phyloP scores from a whole-genome alignment of 805 yeast genomes.

The Nakazawaea ernobii region DNA sequence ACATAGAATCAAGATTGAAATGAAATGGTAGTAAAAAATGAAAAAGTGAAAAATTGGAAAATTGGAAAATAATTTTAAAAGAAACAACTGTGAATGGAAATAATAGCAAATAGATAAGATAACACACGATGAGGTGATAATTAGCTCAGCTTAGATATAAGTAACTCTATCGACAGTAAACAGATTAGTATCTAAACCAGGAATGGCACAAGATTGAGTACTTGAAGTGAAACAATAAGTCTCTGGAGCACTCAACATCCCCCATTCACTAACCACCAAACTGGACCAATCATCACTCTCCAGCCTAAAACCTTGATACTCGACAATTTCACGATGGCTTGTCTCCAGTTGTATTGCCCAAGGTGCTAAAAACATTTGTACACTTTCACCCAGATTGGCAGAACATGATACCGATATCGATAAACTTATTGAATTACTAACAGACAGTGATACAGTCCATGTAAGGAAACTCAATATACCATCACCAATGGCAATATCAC shows the following conservation, averaged over 20 bases:
- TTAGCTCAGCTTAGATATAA: not conserved
- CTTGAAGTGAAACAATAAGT: conserved; percentile 5
- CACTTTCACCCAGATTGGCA: conserved; percentile 9
- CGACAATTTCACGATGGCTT: not conserved
- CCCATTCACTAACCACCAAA: conserved; percentile 6
- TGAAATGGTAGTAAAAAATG: too few species aligned
- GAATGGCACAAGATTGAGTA: conserved; percentile 1
- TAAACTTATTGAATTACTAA: not conserved
- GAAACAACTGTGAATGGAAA: not conserved
- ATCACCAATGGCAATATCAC: not conserved
- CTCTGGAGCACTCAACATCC: conserved; percentile 6
- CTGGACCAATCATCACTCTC: conserved; percentile 3
- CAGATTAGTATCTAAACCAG: conserved; percentile 4
- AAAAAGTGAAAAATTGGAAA: too few species aligned
- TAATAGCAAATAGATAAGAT: too few species aligned
- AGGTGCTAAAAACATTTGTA: conserved; percentile 10
- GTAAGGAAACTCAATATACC: not conserved
- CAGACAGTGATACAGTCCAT: not conserved
- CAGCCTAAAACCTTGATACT: not conserved
- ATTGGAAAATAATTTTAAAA: too few species aligned
- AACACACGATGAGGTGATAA: not conserved
- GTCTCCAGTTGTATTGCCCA: not conserved
- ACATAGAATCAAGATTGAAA: too few species aligned
- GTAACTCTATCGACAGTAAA: not conserved
- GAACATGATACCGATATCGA: conserved; percentile 4